Conservation (phyloP, 2,329 filamentous ascomycete species). For the Tolypocladium inflatum region DNA sequence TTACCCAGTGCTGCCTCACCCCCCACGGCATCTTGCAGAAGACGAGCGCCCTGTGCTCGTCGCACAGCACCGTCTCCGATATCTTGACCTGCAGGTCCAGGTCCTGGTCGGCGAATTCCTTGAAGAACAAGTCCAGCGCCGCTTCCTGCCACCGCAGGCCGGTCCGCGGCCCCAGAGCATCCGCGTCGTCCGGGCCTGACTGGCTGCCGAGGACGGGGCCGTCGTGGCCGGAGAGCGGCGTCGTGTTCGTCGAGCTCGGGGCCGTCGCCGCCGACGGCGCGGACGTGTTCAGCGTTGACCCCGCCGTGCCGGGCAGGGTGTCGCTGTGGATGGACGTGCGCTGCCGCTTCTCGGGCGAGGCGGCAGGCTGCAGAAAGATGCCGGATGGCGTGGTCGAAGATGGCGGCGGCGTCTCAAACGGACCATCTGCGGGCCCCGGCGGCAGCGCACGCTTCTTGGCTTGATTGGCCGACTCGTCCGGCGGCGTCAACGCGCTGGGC, state of each 20-base stretch:
- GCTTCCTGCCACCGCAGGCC: conserved; percentile 44
- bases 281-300: background rate
- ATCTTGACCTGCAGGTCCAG: conserved; percentile 50
- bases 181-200: conserved; percentile 27
- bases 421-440: conserved; percentile 4
- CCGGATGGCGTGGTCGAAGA: conserved; percentile 21
- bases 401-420: conserved; percentile 13
- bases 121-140: conserved; percentile 50
- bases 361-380: conserved; percentile 17
- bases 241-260: conserved; percentile 2
- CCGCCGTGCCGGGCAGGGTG: background rate
- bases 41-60: conserved; percentile 51
- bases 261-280: background rate
- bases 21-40: conserved; percentile 50
- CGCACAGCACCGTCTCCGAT: conserved; percentile 47
- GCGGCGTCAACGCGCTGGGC: conserved; percentile 42
- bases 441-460: conserved; percentile 32
- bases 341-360: conserved; percentile 22
- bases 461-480: conserved; percentile 38
- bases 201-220: conserved; percentile 3
- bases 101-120: conserved; percentile 47
- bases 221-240: background rate
- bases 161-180: conserved; percentile 28
- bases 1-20: conserved; percentile 47
- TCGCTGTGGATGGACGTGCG: conserved; percentile 18